Percentiles rank a stretch among this genome's conserved stretches.
Evolutionary conservation across 192 early-diverging fungal genomes (phyloP).

Genomic region (Backusella liffmaniae): DNA sequence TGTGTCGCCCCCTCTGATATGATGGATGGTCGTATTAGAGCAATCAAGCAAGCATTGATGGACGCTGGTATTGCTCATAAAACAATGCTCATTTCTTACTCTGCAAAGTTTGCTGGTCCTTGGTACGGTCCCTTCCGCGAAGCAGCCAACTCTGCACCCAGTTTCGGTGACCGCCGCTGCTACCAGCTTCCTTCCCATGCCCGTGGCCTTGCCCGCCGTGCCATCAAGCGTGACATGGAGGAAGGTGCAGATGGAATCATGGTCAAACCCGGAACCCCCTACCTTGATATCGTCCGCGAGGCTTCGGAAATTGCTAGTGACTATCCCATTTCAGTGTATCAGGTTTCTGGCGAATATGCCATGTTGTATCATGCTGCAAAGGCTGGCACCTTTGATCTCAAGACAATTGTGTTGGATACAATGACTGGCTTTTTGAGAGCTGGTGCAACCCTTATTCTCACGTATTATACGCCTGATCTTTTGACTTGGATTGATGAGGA

Average conservation of each 20-base stretch:
- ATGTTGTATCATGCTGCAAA: constrained; percentile 85
- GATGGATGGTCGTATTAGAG: constrained; percentile 95
- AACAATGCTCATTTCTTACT: constrained; percentile 93
- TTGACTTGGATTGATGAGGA: constrained; percentile 83
- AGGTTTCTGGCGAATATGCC: constrained; percentile 88
- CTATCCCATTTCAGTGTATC: constrained; percentile 94
- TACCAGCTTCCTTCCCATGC: constrained; percentile 92
- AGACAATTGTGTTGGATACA: constrained; percentile 82
- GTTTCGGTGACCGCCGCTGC: constrained; percentile 87
- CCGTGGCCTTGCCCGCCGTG: constrained; percentile 88
- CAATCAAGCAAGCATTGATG: constrained; percentile 86
- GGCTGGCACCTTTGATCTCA: constrained; percentile 81
- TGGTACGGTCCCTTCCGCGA: constrained; percentile 99
- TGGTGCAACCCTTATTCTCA: constrained; percentile 91
- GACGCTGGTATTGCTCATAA: constrained; percentile 71
- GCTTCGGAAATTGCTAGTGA: constrained; percentile 73
- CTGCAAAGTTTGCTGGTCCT: constrained; percentile 92
- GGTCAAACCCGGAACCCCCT: constrained; percentile 96
- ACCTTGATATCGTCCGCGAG: constrained; percentile 94
- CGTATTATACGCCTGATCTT: constrained; percentile 94
- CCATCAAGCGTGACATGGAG: constrained; percentile 79
- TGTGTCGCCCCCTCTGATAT: constrained; percentile 94
- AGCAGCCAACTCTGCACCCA: constrained; percentile 90
- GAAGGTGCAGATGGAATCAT: constrained; percentile 98
- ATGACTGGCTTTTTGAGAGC: constrained; percentile 83